These are phyloP conservation scores for Polyporus tsugae DNA, from an alignment of 1,284 basidiomycete species.

Conservation along the genomic window DNA sequence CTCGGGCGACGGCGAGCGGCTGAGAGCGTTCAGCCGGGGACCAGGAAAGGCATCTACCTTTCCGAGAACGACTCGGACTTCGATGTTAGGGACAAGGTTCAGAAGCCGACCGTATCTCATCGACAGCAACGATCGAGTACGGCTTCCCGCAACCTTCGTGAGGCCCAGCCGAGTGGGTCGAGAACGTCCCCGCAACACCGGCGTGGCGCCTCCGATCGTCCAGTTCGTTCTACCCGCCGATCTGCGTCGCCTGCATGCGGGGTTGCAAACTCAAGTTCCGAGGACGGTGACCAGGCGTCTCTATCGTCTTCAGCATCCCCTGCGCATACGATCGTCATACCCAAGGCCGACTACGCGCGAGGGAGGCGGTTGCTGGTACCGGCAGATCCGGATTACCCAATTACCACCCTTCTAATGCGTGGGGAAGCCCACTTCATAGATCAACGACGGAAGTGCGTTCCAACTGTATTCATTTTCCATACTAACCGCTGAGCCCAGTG, in stretches of 20 bases:
- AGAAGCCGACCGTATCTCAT: constrained; percentile 1
- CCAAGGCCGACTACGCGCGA: constrained; percentile 49
- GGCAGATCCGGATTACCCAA: constrained; percentile 42
- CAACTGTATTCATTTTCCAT: constrained; percentile 17
- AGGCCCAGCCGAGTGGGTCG: neutral
- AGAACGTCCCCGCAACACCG: neutral
- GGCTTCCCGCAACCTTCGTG: constrained; percentile 18
- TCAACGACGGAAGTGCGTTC: constrained; percentile 41
- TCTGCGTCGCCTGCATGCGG: constrained; percentile 12
- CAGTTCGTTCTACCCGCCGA: constrained; percentile 4
- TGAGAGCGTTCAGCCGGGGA: neutral
- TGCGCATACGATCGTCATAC: constrained; percentile 44
- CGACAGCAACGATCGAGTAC: constrained; percentile 5
- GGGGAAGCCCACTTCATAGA: constrained; percentile 59
- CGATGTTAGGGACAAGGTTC: constrained; percentile 4
- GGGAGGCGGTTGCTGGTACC: constrained; percentile 54
- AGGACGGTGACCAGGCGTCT: constrained; percentile 16
- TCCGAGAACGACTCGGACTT: constrained; percentile 15
- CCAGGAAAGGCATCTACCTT: constrained; percentile 6
- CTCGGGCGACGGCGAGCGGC: constrained; percentile 7
- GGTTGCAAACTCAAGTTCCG: constrained; percentile 15
- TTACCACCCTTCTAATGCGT: constrained; percentile 59
- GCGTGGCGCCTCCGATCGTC: constrained; percentile 12
- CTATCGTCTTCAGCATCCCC: neutral
- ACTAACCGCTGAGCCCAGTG: constrained; percentile 19